Conservation (phyloP, 1,284 basidiomycete genomes). For the Phylloboletellus chloephorus region DNA sequence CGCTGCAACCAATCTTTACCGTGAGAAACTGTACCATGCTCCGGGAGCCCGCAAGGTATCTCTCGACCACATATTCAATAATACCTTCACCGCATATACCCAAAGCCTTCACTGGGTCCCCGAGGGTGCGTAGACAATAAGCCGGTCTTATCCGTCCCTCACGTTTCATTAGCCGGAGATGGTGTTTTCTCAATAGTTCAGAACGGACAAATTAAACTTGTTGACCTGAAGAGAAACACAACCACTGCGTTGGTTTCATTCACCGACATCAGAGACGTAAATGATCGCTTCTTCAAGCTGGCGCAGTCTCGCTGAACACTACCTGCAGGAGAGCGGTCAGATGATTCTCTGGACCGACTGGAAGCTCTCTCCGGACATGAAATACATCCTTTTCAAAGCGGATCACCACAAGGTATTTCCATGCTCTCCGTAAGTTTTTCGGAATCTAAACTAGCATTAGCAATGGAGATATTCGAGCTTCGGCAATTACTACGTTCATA, state of each 20-base stretch:
- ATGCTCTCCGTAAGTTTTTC: neutral
- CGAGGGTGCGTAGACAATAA: slow-evolving; percentile 56
- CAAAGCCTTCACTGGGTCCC: slow-evolving; percentile 73
- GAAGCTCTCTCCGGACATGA: slow-evolving; percentile 84
- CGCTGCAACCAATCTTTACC: slow-evolving; percentile 61
- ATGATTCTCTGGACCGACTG: slow-evolving; percentile 56
- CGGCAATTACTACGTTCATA: slow-evolving; percentile 84
- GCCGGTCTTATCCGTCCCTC: slow-evolving; percentile 4
- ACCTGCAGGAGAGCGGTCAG: slow-evolving; percentile 49
- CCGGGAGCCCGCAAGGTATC: slow-evolving; percentile 64
- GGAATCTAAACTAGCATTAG: slow-evolving; percentile 32
- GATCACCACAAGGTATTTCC: slow-evolving; percentile 60
- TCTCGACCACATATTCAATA: slow-evolving; percentile 87
- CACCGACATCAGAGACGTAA: slow-evolving; percentile 59
- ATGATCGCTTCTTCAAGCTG: slow-evolving; percentile 21
- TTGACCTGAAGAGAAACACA: slow-evolving; percentile 72
- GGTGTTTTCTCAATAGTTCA: slow-evolving; percentile 75
- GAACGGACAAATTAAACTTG: slow-evolving; percentile 64
- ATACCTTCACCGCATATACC: slow-evolving; percentile 60
- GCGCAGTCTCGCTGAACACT: slow-evolving; percentile 2
- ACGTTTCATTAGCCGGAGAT: slow-evolving; percentile 65
- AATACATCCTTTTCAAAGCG: slow-evolving; percentile 77
- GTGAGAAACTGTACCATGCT: slow-evolving; percentile 45
- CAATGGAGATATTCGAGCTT: slow-evolving; percentile 92
- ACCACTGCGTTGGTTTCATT: slow-evolving; percentile 58